Percentiles rank a stretch among this genome's conserved stretches.
Evolutionary conservation across 2,329 filamentous ascomycete genomes (phyloP).

Genomic region (Phialocephala sp.): DNA sequence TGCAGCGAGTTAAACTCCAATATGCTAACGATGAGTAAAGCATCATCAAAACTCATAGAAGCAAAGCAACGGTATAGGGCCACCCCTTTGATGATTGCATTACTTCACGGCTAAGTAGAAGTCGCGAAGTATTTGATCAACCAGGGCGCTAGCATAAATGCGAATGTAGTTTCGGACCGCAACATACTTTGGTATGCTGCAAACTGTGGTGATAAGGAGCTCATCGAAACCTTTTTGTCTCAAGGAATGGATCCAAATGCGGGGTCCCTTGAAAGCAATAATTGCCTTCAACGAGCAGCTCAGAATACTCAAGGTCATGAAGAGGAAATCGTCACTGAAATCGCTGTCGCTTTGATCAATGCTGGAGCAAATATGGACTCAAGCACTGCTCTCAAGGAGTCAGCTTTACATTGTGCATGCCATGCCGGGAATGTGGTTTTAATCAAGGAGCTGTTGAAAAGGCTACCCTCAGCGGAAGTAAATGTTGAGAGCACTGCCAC

Average conservation of each 20-base stretch:
- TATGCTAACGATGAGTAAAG: background rate
- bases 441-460: slow-evolving; percentile 14
- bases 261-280: background rate
- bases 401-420: slow-evolving; percentile 17
- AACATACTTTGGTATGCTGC: slow-evolving; percentile 10
- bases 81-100: slow-evolving; percentile 9
- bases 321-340: slow-evolving; percentile 7
- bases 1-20: background rate
- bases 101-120: background rate
- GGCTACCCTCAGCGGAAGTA: slow-evolving; percentile 11
- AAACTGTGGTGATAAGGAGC: slow-evolving; percentile 7
- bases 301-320: slow-evolving; percentile 1
- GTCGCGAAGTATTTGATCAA: slow-evolving; percentile 16
- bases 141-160: slow-evolving; percentile 14
- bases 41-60: slow-evolving; percentile 8
- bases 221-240: slow-evolving; percentile 15
- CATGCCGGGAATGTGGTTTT: slow-evolving; percentile 16
- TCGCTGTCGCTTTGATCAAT: slow-evolving; percentile 13
- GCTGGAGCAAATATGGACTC: slow-evolving; percentile 16
- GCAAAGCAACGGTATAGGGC: slow-evolving; percentile 2
- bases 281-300: slow-evolving; percentile 7
- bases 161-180: background rate
- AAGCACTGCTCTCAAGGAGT: background rate
- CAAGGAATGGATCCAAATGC: slow-evolving; percentile 10
- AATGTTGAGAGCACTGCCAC: slow-evolving; percentile 2